These are phyloP conservation scores for Paxillus ammoniavirescens DNA, from an alignment of 768 basidiomycete genomes.

Conservation along the genomic window DNA sequence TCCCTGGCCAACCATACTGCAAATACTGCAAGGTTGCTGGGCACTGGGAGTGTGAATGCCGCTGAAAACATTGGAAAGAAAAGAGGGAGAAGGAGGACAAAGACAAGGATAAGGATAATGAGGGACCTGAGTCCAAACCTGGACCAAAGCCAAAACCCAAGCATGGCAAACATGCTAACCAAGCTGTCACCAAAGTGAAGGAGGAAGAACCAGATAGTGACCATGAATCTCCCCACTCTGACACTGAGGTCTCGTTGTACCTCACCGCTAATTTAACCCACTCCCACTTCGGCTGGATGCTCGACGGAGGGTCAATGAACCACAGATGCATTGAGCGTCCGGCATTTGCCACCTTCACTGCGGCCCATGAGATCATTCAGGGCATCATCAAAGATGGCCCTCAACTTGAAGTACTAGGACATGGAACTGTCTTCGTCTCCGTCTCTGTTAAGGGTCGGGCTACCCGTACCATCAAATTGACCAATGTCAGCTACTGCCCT, in stretches of 20 bases:
- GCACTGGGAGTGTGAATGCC: constrained; percentile 2
- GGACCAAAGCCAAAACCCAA: neutral
- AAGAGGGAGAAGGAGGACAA: neutral
- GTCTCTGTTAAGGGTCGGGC: neutral
- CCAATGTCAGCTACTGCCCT: constrained; percentile 8
- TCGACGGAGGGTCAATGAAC: constrained; percentile 1
- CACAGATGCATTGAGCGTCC: neutral
- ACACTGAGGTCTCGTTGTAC: neutral
- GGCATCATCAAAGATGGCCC: constrained; percentile 8
- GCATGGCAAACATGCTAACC: neutral
- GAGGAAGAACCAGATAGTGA: neutral
- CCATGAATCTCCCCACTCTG: neutral
- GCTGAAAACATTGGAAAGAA: neutral
- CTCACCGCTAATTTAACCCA: neutral
- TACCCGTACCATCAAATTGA: constrained; percentile 1
- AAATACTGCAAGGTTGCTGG: neutral
- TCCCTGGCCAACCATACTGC: constrained; percentile 4
- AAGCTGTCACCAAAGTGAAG: neutral
- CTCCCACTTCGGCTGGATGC: constrained; percentile 6
- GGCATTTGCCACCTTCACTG: constrained; percentile 1
- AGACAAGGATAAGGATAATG: neutral
- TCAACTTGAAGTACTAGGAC: neutral
- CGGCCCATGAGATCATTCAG: neutral
- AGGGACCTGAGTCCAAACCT: too few relatives aligned
- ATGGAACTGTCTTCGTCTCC: neutral